phyloP scores from a whole-genome alignment of 2,329 filamentous ascomycete species.

The Trichoderma atroviride region DNA sequence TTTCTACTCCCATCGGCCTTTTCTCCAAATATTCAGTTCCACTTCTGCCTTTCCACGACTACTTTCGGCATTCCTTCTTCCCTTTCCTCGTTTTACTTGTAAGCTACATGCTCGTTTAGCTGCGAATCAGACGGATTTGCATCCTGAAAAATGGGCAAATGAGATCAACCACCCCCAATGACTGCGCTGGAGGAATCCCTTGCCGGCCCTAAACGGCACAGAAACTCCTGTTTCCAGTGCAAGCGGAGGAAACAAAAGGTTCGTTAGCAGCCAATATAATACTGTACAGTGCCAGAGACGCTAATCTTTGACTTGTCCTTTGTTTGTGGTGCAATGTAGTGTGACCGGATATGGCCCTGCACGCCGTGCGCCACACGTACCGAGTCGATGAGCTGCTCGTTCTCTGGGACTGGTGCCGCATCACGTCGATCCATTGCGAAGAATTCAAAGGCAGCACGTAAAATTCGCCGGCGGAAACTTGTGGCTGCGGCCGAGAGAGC shows the following conservation, averaged over 20 bases:
- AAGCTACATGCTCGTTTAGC: background rate
- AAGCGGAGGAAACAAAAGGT: conserved; percentile 46
- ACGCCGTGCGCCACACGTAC: conserved; percentile 37
- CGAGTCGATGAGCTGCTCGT: conserved; percentile 33
- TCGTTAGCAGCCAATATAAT: background rate
- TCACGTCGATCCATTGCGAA: conserved; percentile 34
- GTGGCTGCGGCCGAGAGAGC: background rate
- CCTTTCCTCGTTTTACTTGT: background rate
- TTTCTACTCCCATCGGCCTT: background rate
- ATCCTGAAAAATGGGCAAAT: background rate
- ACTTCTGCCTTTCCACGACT: background rate
- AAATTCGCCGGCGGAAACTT: background rate
- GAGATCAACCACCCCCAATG: background rate
- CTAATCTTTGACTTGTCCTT: background rate
- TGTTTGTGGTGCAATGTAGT: conserved; percentile 30
- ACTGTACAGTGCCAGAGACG: background rate
- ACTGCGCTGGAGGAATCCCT: background rate
- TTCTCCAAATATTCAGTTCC: background rate
- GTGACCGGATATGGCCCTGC: conserved; percentile 41
- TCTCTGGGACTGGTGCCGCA: background rate
- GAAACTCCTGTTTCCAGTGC: conserved; percentile 46
- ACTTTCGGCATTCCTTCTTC: background rate
- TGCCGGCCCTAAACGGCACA: background rate
- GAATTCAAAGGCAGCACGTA: background rate
- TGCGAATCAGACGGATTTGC: background rate